Evolutionary conservation across 805 yeast species (phyloP).

Genomic region (Schwanniomyces yamadae): DNA sequence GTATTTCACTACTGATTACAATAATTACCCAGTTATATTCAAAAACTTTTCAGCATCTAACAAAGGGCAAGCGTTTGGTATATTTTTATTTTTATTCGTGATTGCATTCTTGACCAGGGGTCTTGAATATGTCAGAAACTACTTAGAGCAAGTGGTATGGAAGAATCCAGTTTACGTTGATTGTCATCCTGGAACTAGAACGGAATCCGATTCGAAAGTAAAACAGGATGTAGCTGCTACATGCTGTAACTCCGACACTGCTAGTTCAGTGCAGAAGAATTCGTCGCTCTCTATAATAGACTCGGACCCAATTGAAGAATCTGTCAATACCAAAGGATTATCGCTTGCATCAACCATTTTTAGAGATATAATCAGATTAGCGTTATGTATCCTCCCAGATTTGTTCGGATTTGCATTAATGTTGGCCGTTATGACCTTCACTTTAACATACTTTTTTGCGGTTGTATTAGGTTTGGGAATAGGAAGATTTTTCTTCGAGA

Average conservation of each 20-base stretch:
- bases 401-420: constrained; percentile 69
- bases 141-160: constrained; percentile 68
- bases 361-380: constrained; percentile 56
- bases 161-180: constrained; percentile 35
- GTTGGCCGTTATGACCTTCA: constrained; percentile 77
- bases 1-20: constrained; percentile 51
- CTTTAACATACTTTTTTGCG: constrained; percentile 69
- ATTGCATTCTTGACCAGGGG: constrained; percentile 61
- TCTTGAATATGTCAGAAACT: constrained; percentile 55
- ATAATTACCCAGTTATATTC: constrained; percentile 63
- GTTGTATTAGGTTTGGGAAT: constrained; percentile 66
- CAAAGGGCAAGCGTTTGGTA: constrained; percentile 70
- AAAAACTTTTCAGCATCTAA: constrained; percentile 49
- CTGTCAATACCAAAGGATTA: constrained; percentile 3
- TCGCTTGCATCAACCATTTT: constrained; percentile 23
- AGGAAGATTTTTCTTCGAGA: constrained; percentile 69
- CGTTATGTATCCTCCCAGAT: constrained; percentile 59
- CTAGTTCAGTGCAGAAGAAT: neutral
- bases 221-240: too few relatives aligned
- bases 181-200: constrained; percentile 15
- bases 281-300: neutral
- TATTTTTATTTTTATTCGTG: constrained; percentile 60
- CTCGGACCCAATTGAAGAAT: constrained; percentile 1
- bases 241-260: constrained; percentile 5
- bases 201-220: too few relatives aligned